These are phyloP conservation scores for Arachis monticola DNA, from an alignment of 331 rosid genomes.

Conservation along the genomic window DNA sequence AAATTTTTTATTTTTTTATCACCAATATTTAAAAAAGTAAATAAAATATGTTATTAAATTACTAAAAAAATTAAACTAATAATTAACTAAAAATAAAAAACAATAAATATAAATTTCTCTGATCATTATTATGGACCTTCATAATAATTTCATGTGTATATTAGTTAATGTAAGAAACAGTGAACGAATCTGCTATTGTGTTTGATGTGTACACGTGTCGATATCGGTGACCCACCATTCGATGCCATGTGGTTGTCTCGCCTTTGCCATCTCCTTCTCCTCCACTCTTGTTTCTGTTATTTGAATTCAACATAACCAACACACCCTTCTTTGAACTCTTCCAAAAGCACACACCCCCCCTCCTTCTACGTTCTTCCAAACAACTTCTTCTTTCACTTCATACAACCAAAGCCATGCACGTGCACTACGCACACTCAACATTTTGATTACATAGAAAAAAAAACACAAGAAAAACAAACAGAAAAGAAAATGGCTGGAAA, in stretches of 20 bases:
- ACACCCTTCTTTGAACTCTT: slow-evolving; percentile 23
- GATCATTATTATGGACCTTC: too few species aligned
- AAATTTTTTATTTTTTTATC: too few species aligned
- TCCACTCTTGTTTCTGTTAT: neutral
- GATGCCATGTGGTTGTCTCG: slow-evolving; percentile 42
- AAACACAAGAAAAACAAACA: neutral
- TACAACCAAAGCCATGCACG: slow-evolving; percentile 26
- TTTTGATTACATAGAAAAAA: neutral
- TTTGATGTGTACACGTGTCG: slow-evolving; percentile 47
- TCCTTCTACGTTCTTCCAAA: slow-evolving; percentile 18
- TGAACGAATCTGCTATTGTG: neutral
- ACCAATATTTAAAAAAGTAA: too few species aligned
- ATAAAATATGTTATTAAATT: too few species aligned
- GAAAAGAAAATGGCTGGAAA: slow-evolving; percentile 73
- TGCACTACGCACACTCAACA: neutral
- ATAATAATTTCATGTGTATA: too few species aligned
- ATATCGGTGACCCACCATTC: slow-evolving; percentile 35
- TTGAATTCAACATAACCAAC: slow-evolving; percentile 21
- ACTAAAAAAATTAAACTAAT: too few species aligned
- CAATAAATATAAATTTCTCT: too few species aligned
- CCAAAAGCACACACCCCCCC: neutral
- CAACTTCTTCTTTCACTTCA: neutral
- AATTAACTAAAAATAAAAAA: too few species aligned
- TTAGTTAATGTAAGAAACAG: neutral
- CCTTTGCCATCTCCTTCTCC: slow-evolving; percentile 39